Evolutionary conservation across 2,329 filamentous ascomycete genomes (phyloP).

Genomic region (Penicillium polonicum): DNA sequence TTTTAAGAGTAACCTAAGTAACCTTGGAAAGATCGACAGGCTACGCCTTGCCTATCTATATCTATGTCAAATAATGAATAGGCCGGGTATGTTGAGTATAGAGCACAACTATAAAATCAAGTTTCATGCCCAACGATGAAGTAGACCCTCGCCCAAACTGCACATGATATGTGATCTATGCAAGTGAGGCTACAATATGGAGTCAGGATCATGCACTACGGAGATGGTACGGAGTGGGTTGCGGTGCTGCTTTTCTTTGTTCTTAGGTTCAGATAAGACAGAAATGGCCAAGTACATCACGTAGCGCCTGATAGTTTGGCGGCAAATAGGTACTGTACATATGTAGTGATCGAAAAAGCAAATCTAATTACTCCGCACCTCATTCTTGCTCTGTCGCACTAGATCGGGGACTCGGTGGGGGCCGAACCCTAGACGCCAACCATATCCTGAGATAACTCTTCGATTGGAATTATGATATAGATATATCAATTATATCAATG

Average conservation of each 20-base stretch:
- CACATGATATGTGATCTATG: neutral
- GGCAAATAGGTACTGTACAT: no score
- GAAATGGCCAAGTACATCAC: neutral
- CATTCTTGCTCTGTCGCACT: neutral
- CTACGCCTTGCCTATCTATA: neutral
- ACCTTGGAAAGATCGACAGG: neutral
- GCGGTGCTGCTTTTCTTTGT: neutral
- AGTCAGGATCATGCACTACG: neutral
- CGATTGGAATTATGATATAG: no score
- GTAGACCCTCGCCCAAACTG: neutral
- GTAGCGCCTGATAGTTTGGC: neutral
- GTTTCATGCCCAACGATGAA: neutral
- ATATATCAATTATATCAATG: no score
- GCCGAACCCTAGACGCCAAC: no score
- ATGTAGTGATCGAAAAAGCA: neutral
- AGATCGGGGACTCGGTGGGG: no score
- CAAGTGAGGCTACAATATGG: neutral
- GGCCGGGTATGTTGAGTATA: neutral
- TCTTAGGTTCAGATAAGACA: neutral
- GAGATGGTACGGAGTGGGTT: neutral
- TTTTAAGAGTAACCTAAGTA: neutral
- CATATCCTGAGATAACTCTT: no score
- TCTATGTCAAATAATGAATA: neutral
- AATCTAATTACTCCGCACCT: neutral
- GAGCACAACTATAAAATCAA: neutral